Evolutionary conservation across 345 rosid genomes (phyloP).

Genomic region (Arabidopsis thaliana): DNA sequence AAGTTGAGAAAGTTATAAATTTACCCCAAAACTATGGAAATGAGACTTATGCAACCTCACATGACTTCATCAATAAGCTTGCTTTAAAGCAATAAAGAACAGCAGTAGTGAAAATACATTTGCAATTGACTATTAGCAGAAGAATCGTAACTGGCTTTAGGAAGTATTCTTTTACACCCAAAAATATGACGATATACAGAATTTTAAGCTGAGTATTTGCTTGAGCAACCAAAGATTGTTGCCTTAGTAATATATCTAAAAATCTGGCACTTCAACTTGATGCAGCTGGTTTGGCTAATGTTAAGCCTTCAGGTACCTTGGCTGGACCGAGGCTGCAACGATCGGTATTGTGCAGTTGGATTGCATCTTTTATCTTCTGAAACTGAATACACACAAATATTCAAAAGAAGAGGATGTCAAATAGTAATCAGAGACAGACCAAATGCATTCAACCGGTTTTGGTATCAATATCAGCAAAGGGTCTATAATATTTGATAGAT

Average conservation of each 20-base stretch:
- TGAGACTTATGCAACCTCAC: background rate
- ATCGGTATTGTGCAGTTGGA: slow-evolving; percentile 63
- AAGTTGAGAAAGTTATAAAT: background rate
- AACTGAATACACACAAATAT: slow-evolving; percentile 56
- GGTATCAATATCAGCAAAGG: background rate
- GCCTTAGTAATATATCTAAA: slow-evolving; percentile 28
- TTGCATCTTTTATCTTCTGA: slow-evolving; percentile 88
- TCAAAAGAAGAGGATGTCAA: slow-evolving; percentile 11
- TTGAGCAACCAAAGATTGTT: slow-evolving; percentile 36
- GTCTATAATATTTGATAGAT: background rate
- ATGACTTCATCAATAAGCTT: slow-evolving; percentile 14
- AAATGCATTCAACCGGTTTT: slow-evolving; percentile 5
- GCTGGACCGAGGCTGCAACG: slow-evolving; percentile 66
- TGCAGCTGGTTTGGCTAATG: slow-evolving; percentile 52
- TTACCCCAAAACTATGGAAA: slow-evolving; percentile 7
- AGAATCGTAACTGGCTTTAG: background rate
- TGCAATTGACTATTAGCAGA: slow-evolving; percentile 27
- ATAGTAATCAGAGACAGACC: slow-evolving; percentile 18
- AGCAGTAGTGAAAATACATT: slow-evolving; percentile 4
- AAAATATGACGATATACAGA: slow-evolving; percentile 41
- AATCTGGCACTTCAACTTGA: slow-evolving; percentile 41
- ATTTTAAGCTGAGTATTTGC: slow-evolving; percentile 36
- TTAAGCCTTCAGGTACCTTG: slow-evolving; percentile 62
- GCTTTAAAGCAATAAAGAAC: background rate
- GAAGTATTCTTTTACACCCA: slow-evolving; percentile 35